Percentiles rank a stretch among this genome's conserved stretches.
Evolutionary conservation across 208 protist genomes (phyloP).

Genomic region (Balamuthia mandrillaris): DNA sequence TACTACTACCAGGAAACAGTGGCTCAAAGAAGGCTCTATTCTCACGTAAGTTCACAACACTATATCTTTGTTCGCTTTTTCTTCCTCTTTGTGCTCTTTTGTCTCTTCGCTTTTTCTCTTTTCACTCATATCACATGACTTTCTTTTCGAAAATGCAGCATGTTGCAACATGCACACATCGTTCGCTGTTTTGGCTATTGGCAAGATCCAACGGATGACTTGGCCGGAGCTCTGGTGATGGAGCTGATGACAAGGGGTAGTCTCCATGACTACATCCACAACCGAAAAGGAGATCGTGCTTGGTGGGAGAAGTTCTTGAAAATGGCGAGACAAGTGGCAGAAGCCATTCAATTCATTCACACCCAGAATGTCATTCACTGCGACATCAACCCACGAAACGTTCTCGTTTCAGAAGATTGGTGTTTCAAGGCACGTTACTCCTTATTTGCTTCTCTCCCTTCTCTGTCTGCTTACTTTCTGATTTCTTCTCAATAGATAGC

Average conservation of each 20-base stretch:
- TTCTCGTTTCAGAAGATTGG: not conserved
- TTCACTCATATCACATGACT: no score
- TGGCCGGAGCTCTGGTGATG: not conserved
- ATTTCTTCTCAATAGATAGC: no score
- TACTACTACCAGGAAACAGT: no score
- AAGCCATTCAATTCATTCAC: not conserved
- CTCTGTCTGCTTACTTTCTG: no score
- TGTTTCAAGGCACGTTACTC: no score
- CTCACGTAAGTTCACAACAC: no score
- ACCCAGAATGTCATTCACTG: not conserved
- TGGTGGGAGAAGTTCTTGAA: not conserved
- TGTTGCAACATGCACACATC: not conserved
- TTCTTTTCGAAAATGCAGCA: no score
- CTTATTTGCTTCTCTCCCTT: no score
- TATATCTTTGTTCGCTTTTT: no score
- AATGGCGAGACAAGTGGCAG: not conserved
- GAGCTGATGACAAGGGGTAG: not conserved
- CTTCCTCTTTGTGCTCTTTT: no score
- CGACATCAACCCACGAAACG: not conserved
- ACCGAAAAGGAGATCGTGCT: not conserved
- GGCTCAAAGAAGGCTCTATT: no score
- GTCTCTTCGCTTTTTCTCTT: no score
- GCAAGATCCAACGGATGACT: not conserved
- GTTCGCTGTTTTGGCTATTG: not conserved
- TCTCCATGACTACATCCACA: not conserved